phyloP scores from a whole-genome alignment of 1,139 yeast genomes.

The Blastobotrys illinoisensis region DNA sequence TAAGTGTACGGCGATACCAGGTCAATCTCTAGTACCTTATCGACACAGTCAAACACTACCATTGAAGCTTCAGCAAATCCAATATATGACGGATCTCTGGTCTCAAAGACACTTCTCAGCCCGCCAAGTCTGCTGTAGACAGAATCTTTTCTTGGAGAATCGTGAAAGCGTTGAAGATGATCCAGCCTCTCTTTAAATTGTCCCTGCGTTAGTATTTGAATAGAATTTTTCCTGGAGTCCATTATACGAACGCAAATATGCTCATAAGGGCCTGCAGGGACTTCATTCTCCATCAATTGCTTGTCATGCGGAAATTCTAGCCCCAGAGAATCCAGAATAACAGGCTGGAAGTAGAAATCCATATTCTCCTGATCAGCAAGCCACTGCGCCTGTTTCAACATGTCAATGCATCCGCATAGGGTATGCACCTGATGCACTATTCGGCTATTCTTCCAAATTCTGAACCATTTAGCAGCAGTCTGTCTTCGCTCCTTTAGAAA shows the following conservation, averaged over 20 bases:
- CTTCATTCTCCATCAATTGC: slow-evolving; percentile 12
- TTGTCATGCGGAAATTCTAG: slow-evolving; percentile 8
- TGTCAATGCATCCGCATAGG: slow-evolving; percentile 13
- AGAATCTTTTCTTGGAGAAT: background rate
- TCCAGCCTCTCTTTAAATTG: background rate
- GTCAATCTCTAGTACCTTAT: background rate
- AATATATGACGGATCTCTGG: background rate
- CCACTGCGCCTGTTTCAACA: slow-evolving; percentile 23
- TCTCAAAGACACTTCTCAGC: background rate
- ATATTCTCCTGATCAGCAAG: slow-evolving; percentile 15
- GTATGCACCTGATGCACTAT: slow-evolving; percentile 13
- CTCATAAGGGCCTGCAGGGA: slow-evolving; percentile 9
- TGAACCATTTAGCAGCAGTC: background rate
- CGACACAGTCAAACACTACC: background rate
- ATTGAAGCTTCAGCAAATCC: background rate
- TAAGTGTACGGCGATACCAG: slow-evolving; percentile 14
- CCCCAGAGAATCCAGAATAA: slow-evolving; percentile 18
- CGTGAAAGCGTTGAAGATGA: background rate
- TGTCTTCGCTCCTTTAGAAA: background rate
- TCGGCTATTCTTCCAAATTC: slow-evolving; percentile 15
- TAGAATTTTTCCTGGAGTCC: slow-evolving; percentile 16
- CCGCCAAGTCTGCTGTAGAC: background rate
- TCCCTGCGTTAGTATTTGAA: slow-evolving; percentile 13
- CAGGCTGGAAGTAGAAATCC: slow-evolving; percentile 22
- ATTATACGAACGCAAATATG: slow-evolving; percentile 20